Evolutionary conservation across 306 rosid genomes (phyloP).

Genomic region (Clitoria ternatea): DNA sequence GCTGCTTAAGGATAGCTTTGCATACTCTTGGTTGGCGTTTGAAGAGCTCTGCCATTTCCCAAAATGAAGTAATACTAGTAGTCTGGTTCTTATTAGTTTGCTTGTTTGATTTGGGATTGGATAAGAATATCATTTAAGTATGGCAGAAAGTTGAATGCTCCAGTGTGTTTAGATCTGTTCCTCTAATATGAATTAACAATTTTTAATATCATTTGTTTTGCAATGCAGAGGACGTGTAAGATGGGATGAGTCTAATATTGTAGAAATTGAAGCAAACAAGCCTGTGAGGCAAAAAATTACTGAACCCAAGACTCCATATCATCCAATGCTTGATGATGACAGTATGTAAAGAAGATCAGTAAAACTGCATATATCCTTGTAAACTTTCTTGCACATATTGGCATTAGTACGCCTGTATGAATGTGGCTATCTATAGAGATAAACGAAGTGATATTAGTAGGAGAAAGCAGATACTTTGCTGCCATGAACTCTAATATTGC

Average conservation of each 20-base stretch:
- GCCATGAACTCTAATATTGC: neutral
- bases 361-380: slow-evolving; percentile 21
- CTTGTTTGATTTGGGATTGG: neutral
- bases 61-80: slow-evolving; percentile 58
- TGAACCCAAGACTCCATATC: slow-evolving; percentile 60
- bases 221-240: slow-evolving; percentile 43
- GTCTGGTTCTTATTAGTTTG: neutral
- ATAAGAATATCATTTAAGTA: neutral
- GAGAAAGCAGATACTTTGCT: neutral
- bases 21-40: slow-evolving; percentile 16
- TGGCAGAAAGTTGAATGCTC: neutral
- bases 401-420: neutral
- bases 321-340: slow-evolving; percentile 41
- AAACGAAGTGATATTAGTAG: neutral
- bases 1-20: slow-evolving; percentile 28
- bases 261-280: slow-evolving; percentile 43
- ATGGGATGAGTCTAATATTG: slow-evolving; percentile 52
- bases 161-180: neutral
- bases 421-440: neutral
- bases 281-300: slow-evolving; percentile 53
- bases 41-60: slow-evolving; percentile 33
- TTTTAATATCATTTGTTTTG: slow-evolving; percentile 12
- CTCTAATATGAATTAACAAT: neutral
- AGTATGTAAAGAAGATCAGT: slow-evolving; percentile 32
- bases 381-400: slow-evolving; percentile 11